Percentiles rank a stretch among this genome's conserved stretches.
Conservation (phyloP, 805 yeast species). For the Candida sakaeoensis region DNA sequence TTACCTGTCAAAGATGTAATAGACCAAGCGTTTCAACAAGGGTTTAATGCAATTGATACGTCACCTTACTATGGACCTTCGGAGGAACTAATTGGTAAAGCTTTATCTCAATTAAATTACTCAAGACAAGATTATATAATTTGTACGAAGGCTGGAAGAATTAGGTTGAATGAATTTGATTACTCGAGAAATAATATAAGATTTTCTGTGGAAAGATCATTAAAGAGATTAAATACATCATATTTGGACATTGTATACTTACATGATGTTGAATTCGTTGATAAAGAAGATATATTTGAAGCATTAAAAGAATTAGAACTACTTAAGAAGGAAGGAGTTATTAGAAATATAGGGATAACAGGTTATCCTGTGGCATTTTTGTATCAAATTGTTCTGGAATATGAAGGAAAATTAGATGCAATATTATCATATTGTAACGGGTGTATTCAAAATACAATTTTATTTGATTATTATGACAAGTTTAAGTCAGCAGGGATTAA, state of each 20-base stretch:
- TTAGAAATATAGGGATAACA: conserved; percentile 69
- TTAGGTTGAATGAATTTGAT: conserved; percentile 66
- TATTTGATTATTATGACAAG: conserved; percentile 44
- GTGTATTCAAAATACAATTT: conserved; percentile 69
- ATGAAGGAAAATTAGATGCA: conserved; percentile 63
- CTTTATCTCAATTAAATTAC: conserved; percentile 38
- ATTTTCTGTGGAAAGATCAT: conserved; percentile 61
- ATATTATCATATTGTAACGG: conserved; percentile 77
- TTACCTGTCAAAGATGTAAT: conserved; percentile 59
- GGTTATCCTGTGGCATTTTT: conserved; percentile 83
- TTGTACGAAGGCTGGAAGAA: conserved; percentile 85
- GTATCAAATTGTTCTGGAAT: conserved; percentile 45
- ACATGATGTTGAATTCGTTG: conserved; percentile 86
- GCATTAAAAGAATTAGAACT: conserved; percentile 61
- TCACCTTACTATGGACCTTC: conserved; percentile 94
- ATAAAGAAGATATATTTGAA: conserved; percentile 47
- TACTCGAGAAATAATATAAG: conserved; percentile 61
- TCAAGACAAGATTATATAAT: conserved; percentile 64
- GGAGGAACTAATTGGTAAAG: conserved; percentile 69
- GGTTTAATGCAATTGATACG: conserved; percentile 79
- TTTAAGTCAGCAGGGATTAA: conserved; percentile 55
- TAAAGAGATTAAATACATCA: conserved; percentile 57
- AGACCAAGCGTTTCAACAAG: conserved; percentile 55
- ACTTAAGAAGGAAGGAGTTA: conserved; percentile 61
- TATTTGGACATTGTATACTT: conserved; percentile 81